phyloP scores from a whole-genome alignment of 805 yeast species.

The Brettanomyces naardenensis region DNA sequence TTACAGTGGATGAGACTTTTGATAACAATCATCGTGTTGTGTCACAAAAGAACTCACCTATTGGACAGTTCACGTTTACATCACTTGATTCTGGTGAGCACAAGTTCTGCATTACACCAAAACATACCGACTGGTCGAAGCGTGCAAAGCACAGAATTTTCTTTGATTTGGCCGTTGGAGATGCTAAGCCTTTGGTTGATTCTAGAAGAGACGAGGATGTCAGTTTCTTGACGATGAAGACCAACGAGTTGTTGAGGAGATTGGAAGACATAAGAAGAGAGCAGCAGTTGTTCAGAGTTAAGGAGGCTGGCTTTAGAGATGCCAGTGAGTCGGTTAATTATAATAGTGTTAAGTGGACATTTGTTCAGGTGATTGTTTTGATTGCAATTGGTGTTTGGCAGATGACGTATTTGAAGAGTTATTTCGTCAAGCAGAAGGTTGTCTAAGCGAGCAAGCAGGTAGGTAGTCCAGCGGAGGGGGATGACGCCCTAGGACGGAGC shows the following conservation, averaged over 20 bases:
- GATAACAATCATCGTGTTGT: constrained; percentile 73
- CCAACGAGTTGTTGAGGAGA: constrained; percentile 48
- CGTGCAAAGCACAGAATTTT: constrained; percentile 56
- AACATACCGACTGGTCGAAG: constrained; percentile 36
- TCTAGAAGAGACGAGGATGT: constrained; percentile 56
- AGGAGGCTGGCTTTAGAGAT: constrained; percentile 69
- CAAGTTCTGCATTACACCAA: constrained; percentile 61
- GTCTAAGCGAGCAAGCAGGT: no score
- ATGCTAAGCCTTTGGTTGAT: constrained; percentile 54
- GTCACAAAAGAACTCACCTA: constrained; percentile 55
- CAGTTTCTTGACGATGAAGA: constrained; percentile 46
- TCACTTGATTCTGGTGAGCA: constrained; percentile 75
- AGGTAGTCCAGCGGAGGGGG: no score
- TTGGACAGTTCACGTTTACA: constrained; percentile 66
- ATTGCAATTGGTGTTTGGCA: constrained; percentile 68
- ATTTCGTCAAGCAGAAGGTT: constrained; percentile 73
- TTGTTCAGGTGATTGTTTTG: constrained; percentile 57
- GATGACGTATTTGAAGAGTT: constrained; percentile 62
- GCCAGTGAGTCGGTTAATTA: constrained; percentile 62
- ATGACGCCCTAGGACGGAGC: no score
- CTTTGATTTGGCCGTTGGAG: constrained; percentile 62
- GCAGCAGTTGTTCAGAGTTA: constrained; percentile 61
- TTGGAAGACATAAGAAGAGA: constrained; percentile 56
- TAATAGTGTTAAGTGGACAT: constrained; percentile 67
- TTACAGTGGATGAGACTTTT: constrained; percentile 71